Evolutionary conservation across 2,329 filamentous ascomycete species (phyloP).

Genomic region (Trichophyton mentagrophytes): DNA sequence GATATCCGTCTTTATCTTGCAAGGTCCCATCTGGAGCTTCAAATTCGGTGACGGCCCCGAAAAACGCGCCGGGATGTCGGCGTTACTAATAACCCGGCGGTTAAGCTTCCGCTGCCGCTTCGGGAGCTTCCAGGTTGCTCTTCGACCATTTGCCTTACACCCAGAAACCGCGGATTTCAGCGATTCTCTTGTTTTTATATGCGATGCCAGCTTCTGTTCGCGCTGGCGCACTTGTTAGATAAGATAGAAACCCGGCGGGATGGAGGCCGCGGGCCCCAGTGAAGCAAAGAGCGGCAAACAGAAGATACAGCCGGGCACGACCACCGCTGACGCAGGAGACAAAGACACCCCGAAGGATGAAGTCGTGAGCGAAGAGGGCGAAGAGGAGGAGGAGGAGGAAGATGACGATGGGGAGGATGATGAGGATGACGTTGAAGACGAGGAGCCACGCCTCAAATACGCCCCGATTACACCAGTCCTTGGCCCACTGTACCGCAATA

Average conservation of each 20-base stretch:
- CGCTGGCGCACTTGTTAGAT: neutral
- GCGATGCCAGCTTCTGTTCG: neutral
- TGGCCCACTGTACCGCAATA: conserved; percentile 74
- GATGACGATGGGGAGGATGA: conserved; percentile 47
- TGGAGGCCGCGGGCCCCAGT: conserved; percentile 28
- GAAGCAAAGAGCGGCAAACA: conserved; percentile 12
- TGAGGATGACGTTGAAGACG: conserved; percentile 72
- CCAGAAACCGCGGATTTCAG: neutral
- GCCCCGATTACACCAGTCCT: conserved; percentile 71
- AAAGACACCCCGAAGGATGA: conserved; percentile 3
- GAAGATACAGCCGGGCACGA: conserved; percentile 13
- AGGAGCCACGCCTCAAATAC: conserved; percentile 91
- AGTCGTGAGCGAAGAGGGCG: conserved; percentile 9
- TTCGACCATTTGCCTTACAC: neutral
- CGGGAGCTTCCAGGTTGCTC: neutral
- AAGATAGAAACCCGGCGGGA: conserved; percentile 16
- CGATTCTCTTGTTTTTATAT: neutral
- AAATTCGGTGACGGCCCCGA: neutral
- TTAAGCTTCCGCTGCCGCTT: neutral
- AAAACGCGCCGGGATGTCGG: neutral
- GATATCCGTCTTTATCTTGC: neutral
- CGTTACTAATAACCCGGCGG: neutral
- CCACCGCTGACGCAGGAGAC: neutral
- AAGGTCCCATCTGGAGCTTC: too few relatives aligned
- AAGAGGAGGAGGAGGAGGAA: conserved; percentile 17